Evolutionary conservation across 2,329 filamentous ascomycete genomes (phyloP).

Genomic region (Ceratocystis lukuohia): DNA sequence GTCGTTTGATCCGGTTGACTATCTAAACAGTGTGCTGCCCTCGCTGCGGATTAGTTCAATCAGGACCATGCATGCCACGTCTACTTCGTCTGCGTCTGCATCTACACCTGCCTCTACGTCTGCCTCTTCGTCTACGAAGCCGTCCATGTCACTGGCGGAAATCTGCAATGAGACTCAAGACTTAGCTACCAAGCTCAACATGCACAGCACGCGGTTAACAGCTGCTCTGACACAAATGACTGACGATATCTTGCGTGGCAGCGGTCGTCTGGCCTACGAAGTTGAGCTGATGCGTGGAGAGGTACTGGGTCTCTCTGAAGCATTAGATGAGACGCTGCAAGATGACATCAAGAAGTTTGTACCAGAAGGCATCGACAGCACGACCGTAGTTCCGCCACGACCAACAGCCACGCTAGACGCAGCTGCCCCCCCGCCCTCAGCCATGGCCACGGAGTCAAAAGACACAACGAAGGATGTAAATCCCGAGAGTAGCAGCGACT

Average conservation of each 20-base stretch:
- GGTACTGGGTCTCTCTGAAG: constrained; percentile 65
- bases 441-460: constrained; percentile 18
- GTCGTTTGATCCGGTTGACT: constrained; percentile 70
- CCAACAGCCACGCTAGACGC: not conserved
- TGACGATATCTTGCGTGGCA: constrained; percentile 84
- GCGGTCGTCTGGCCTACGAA: constrained; percentile 80
- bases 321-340: constrained; percentile 57
- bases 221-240: constrained; percentile 75
- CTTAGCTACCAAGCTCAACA: constrained; percentile 75
- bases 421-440: constrained; percentile 1
- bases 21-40: constrained; percentile 69
- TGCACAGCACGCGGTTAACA: constrained; percentile 73
- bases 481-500: constrained; percentile 10
- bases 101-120: not conserved
- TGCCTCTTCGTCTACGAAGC: constrained; percentile 14
- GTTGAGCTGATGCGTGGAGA: constrained; percentile 89
- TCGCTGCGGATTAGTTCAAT: constrained; percentile 36
- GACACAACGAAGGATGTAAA: constrained; percentile 6
- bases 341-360: constrained; percentile 63
- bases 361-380: constrained; percentile 34
- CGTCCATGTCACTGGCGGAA: constrained; percentile 50
- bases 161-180: constrained; percentile 69
- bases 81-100: not conserved
- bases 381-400: constrained; percentile 22
- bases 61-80: not conserved